These are phyloP conservation scores for Tetrapisispora iriomotensis DNA, from an alignment of 805 yeast genomes.

Conservation along the genomic window DNA sequence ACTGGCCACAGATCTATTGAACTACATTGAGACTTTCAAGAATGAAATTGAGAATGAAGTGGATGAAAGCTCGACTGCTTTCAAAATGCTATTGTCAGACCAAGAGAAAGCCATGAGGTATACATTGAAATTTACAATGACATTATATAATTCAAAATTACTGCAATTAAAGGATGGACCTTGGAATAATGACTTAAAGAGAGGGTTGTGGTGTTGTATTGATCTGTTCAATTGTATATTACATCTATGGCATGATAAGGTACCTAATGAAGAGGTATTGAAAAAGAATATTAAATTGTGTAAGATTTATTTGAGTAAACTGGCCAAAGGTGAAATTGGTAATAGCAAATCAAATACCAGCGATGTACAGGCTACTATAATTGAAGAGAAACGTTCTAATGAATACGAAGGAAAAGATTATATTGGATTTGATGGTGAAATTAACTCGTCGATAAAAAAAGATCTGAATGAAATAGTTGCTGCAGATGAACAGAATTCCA, in stretches of 20 bases:
- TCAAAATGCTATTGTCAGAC: slow-evolving; percentile 41
- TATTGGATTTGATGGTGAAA: slow-evolving; percentile 1
- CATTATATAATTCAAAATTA: slow-evolving; percentile 43
- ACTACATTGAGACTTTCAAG: slow-evolving; percentile 56
- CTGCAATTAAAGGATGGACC: slow-evolving; percentile 38
- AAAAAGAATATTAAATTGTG: slow-evolving; percentile 21
- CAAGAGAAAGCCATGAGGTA: slow-evolving; percentile 49
- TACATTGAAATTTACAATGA: slow-evolving; percentile 46
- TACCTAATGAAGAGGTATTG: slow-evolving; percentile 6
- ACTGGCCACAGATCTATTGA: slow-evolving; percentile 54
- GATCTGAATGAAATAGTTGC: not conserved
- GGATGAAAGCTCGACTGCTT: slow-evolving; percentile 26
- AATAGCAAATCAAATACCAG: not conserved
- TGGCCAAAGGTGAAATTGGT: slow-evolving; percentile 19
- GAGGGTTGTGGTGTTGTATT: slow-evolving; percentile 27
- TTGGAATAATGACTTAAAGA: slow-evolving; percentile 27
- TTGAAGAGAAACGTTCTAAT: too few species aligned
- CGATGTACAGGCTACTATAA: too few species aligned
- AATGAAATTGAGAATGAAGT: slow-evolving; percentile 19
- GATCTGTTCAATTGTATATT: slow-evolving; percentile 18
- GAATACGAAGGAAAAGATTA: not conserved
- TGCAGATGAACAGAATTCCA: not conserved
- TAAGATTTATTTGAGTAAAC: slow-evolving; percentile 20
- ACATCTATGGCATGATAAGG: slow-evolving; percentile 17
- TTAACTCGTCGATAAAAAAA: not conserved